phyloP scores from a whole-genome alignment of 257 asterid species.

The Petrea volubilis region DNA sequence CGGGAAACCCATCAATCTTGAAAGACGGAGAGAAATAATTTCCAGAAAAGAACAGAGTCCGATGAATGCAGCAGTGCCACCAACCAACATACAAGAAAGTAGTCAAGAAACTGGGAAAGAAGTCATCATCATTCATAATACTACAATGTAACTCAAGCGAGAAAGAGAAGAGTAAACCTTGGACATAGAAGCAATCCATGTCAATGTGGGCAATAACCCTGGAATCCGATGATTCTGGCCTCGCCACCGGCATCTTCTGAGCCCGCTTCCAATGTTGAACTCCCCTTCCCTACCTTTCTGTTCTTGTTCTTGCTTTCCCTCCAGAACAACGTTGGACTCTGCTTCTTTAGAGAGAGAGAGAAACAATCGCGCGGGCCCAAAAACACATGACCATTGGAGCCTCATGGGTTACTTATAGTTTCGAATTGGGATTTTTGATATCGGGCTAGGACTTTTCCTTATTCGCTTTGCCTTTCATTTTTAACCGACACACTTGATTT shows the following conservation, averaged over 20 bases:
- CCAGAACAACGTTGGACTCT: neutral
- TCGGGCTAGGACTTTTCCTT: too few relatives aligned
- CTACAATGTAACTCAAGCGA: neutral
- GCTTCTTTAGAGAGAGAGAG: neutral
- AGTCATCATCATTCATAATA: neutral
- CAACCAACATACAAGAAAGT: neutral
- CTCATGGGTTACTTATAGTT: too few relatives aligned
- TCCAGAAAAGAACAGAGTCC: neutral
- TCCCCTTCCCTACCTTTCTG: too few relatives aligned
- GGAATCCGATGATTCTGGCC: conserved; percentile 68
- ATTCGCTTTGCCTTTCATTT: too few relatives aligned
- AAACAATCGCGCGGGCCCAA: neutral
- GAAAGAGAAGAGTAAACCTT: conserved; percentile 46
- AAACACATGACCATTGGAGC: neutral
- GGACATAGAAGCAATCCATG: conserved; percentile 98
- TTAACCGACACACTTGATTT: too few relatives aligned
- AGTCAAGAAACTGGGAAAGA: neutral
- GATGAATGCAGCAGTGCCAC: neutral
- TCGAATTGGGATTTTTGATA: too few relatives aligned
- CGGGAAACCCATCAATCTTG: neutral
- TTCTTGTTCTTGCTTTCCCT: conserved; percentile 15
- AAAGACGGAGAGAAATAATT: too few relatives aligned
- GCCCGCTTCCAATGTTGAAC: conserved; percentile 12
- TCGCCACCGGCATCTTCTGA: conserved; percentile 73
- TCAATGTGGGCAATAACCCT: conserved; percentile 93